Evolutionary conservation across 306 rosid genomes (phyloP), one percentile per base, ranked within the genome.

Genomic region (Dryas drummondii): DNA sequence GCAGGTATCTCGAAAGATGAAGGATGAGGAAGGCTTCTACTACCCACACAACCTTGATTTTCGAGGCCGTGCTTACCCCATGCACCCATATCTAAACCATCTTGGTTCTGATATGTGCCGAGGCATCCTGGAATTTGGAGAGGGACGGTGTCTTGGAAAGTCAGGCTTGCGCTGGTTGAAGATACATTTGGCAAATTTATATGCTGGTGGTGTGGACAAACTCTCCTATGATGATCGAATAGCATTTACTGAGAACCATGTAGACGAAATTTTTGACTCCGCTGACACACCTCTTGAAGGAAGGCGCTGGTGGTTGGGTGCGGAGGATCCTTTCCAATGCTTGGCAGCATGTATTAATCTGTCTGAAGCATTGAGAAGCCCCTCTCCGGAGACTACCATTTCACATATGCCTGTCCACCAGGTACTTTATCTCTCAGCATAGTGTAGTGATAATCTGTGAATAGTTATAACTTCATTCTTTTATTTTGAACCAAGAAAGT

Each of bases 241-340:
- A 72, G 74, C 87, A 71, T 94, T 92, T 74, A 79, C 94, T 5
- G 93, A 90, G 84, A 78, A 84, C 77, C 89, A 92, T 80, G 65
- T 94, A 50, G 92, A 88, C 16, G 91, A 86, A 61, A 86, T 94
- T 74, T 88, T 91, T 47, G 97, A 94, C 78, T 87, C 97, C 9
- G 92, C 97, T 9, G 96, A 92, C 85, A 84, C 88, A 73, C 93
- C 99, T 70, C 91, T 94, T 68, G 97, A 94, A 80, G 99, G 99
- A 73, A 86, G 72, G 53, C 86, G 87, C 26, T 94, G 99, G 99
- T 94, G 99, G 99, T 76, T 92, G 86, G 72, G 87, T 78, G 99
- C 99, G 14, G 97, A 94, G 87, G 99, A 94, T 83, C 99, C 99
- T 78, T 88, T 94, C 69, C 99, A 94, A 79, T 94, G 96, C 86